These are phyloP conservation scores for Ophioceras dolichostomum DNA, from an alignment of 2,329 filamentous ascomycete species.

Conservation along the genomic window DNA sequence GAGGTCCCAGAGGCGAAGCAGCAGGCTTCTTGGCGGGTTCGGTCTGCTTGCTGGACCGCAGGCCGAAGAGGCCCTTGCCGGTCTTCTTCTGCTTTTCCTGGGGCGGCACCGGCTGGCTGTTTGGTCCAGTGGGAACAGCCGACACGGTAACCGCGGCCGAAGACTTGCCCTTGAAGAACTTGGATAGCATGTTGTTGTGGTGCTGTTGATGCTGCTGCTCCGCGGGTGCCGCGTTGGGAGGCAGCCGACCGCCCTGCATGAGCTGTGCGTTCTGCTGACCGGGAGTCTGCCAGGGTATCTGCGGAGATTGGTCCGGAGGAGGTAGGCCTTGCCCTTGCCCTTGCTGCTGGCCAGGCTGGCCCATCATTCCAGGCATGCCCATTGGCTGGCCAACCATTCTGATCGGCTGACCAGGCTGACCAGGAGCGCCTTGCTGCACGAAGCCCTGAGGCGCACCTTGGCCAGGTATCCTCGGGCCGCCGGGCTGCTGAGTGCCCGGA, in stretches of 20 bases:
- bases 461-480: background rate
- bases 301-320: background rate
- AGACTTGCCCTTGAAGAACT: constrained; percentile 6
- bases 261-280: background rate
- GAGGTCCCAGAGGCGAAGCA: constrained; percentile 6
- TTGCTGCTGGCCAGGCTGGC: constrained; percentile 1
- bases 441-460: background rate
- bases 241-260: background rate
- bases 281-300: constrained; percentile 2
- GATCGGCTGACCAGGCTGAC: background rate
- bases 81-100: constrained; percentile 12
- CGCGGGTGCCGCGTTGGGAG: background rate
- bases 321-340: background rate
- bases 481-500: background rate
- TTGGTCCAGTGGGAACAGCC: too few species aligned
- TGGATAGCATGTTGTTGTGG: constrained; percentile 8
- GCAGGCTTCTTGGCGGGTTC: constrained; percentile 4
- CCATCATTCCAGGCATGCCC: background rate
- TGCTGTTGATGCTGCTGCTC: too few species aligned
- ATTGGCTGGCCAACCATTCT: background rate
- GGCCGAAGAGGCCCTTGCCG: constrained; percentile 11
- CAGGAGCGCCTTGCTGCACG: background rate
- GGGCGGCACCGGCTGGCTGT: too few species aligned
- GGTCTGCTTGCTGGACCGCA: constrained; percentile 12
- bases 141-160: too few species aligned